These are phyloP conservation scores for Vigna mungo DNA, from an alignment of 306 rosid species.

Conservation along the genomic window DNA sequence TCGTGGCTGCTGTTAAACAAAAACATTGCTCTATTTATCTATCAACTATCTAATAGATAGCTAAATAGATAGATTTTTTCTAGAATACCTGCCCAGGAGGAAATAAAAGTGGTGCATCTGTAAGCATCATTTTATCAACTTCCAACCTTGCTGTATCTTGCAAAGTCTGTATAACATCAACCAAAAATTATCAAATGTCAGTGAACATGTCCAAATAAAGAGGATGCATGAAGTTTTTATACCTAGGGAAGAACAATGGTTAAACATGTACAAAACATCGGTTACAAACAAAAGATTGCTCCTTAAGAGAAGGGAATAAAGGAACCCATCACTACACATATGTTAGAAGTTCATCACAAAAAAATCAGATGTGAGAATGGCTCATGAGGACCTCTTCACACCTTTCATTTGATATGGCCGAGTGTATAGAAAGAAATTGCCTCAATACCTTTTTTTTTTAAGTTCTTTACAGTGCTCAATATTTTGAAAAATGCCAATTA, in stretches of 20 bases:
- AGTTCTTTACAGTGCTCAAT: neutral
- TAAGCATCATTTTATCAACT: slow-evolving; percentile 93
- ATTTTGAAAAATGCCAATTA: slow-evolving; percentile 3
- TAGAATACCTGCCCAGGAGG: slow-evolving; percentile 93
- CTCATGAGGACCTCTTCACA: neutral
- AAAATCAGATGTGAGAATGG: neutral
- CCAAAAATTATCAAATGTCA: slow-evolving; percentile 22
- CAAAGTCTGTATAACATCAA: slow-evolving; percentile 54
- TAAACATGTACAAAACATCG: slow-evolving; percentile 17
- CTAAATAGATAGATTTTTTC: neutral
- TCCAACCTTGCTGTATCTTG: slow-evolving; percentile 65
- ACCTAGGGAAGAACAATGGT: slow-evolving; percentile 9
- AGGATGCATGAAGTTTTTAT: slow-evolving; percentile 8
- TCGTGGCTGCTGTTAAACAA: slow-evolving; percentile 19
- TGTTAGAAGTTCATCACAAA: neutral
- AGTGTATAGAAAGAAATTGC: neutral
- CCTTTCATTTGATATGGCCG: neutral
- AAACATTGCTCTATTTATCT: neutral
- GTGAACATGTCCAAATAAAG: slow-evolving; percentile 3
- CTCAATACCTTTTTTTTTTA: neutral
- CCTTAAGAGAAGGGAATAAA: neutral
- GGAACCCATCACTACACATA: slow-evolving; percentile 19
- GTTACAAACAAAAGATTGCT: neutral
- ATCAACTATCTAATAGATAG: too few species aligned
- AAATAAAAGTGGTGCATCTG: slow-evolving; percentile 93